Evolutionary conservation across 768 basidiomycete genomes (phyloP).

Genomic region (Lactarius psammicola): DNA sequence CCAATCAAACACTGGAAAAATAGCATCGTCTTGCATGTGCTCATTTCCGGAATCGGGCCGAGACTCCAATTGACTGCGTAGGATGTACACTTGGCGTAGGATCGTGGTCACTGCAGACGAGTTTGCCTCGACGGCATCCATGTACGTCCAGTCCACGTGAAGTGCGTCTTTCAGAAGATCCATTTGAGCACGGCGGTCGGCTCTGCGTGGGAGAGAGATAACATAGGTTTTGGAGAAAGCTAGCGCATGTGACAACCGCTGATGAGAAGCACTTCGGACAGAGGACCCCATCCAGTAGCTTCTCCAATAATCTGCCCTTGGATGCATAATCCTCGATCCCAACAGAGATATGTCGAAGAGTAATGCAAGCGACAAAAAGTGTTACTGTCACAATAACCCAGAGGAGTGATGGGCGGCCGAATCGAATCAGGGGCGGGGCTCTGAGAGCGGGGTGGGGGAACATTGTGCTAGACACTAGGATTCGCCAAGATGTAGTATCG

Average conservation of each 20-base stretch:
- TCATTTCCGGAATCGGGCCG: slow-evolving; percentile 39
- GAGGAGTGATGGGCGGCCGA: background rate
- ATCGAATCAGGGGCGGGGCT: background rate
- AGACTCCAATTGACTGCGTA: slow-evolving; percentile 40
- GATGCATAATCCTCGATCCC: background rate
- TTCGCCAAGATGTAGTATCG: background rate
- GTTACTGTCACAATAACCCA: slow-evolving; percentile 1
- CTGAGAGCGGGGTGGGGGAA: background rate
- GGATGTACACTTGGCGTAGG: slow-evolving; percentile 41
- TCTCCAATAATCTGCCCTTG: background rate
- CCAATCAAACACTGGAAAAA: slow-evolving; percentile 29
- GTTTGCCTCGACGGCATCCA: slow-evolving; percentile 47
- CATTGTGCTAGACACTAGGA: background rate
- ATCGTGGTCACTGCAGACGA: slow-evolving; percentile 43
- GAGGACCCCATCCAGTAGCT: background rate
- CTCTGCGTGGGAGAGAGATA: slow-evolving; percentile 55
- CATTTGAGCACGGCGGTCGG: slow-evolving; percentile 59
- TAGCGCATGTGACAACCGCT: background rate
- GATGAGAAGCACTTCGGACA: background rate
- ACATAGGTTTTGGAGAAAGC: slow-evolving; percentile 44
- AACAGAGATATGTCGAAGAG: slow-evolving; percentile 8
- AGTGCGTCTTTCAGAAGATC: slow-evolving; percentile 49
- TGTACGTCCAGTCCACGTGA: slow-evolving; percentile 51
- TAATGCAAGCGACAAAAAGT: background rate
- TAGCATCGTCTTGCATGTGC: no score